Evolutionary conservation across 225 moss, liverwort and hornwort genomes (phyloP), one percentile per base, ranked within the genome.

Genomic region (Asterella californica): DNA sequence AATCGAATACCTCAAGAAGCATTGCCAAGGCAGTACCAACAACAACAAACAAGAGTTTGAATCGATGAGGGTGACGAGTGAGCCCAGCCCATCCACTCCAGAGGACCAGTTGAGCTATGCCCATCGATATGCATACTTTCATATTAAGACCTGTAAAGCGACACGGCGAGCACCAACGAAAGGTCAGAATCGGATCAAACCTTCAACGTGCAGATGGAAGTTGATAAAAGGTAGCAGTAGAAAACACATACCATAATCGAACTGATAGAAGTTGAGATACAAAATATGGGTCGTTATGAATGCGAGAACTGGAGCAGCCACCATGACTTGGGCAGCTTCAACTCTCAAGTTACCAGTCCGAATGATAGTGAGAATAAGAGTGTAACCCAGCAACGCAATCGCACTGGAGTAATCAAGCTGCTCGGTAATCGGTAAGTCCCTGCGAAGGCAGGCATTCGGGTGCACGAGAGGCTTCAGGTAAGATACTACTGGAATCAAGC

Each of bases 361-460:
- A 78, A 99, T 92, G 42, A 95, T 89, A 45, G 97, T 92, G 55
- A 93, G 55, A 78, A 99, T 89, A 75, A 99, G 89, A 64, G 92
- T 89, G 81, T 63, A 99, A 79, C 97, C 97, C 50, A 99, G 82
- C 77, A 99, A 86, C 75, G 90, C 94, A 91, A 95, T 82, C 33
- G 97, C 97, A 66, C 94, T 92, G 30, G 93, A 95, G 88, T 94
- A 99, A 81, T 99, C 97, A 72, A 99, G 91, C 87, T 91, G 90
- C 85, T 95, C 97, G 53, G 97, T 99, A 74, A 99, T 84, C 45
- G 83, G 80, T 78, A 93, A 82, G 82, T 99, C 97, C 86, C 96
- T 97, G 92, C 75, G 88, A 62, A 73, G 10, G 37, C 32, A 65
- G 18, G 38, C 64, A 76, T 57, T 52, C 50, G 17, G n/a, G n/a